Evolutionary conservation across 495 filamentous ascomycete species (phyloP).

Genomic region (Penicillium simplicissimum): DNA sequence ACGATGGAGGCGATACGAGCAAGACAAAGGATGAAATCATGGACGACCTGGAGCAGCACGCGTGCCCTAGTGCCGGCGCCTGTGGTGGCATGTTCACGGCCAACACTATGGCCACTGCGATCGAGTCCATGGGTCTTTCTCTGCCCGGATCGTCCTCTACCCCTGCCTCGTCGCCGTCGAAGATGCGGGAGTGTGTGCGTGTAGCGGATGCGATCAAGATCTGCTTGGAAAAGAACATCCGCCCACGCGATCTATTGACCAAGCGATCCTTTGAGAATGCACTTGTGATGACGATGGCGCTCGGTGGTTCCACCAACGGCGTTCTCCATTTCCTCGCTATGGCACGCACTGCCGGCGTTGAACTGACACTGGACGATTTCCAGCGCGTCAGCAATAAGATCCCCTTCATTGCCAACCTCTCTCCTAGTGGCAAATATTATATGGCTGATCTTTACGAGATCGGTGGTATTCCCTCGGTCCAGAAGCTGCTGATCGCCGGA

Average conservation of each 20-base stretch:
- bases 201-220: conserved; percentile 82
- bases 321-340: conserved; percentile 95
- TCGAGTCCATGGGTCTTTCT: conserved; percentile 92
- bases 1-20: conserved; percentile 56
- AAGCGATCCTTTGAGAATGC: conserved; percentile 90
- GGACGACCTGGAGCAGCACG: conserved; percentile 80
- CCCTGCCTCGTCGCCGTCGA: conserved; percentile 83
- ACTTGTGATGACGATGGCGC: conserved; percentile 86
- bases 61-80: conserved; percentile 90
- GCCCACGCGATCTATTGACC: conserved; percentile 80
- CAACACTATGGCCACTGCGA: conserved; percentile 95
- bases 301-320: conserved; percentile 89
- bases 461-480: conserved; percentile 85
- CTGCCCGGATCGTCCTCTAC: conserved; percentile 90
- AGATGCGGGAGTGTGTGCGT: conserved; percentile 87
- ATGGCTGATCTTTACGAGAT: conserved; percentile 97
- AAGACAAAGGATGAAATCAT: conserved; percentile 76
- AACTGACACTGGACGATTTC: conserved; percentile 83
- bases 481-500: conserved; percentile 86
- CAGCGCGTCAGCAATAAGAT: conserved; percentile 86
- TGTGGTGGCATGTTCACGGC: conserved; percentile 98
- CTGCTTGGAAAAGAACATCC: conserved; percentile 86
- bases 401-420: conserved; percentile 90
- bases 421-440: conserved; percentile 82
- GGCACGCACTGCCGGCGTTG: conserved; percentile 84